Evolutionary conservation across 2,329 filamentous ascomycete genomes (phyloP).

Genomic region (Thelonectria discophora): DNA sequence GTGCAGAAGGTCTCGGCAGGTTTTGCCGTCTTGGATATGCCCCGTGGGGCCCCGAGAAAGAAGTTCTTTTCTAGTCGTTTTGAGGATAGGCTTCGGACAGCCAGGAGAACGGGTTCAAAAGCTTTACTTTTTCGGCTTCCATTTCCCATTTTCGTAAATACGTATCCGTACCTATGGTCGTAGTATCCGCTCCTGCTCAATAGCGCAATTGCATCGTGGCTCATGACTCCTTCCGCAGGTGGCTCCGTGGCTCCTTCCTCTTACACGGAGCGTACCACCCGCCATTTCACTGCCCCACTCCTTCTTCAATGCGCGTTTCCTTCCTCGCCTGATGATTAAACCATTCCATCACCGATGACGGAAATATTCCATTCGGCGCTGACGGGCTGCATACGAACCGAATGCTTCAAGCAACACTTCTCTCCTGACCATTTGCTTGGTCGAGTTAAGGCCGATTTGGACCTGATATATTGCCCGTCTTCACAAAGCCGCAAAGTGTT

Average conservation of each 20-base stretch:
- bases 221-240: no score
- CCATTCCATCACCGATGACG: not conserved
- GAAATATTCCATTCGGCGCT: not conserved
- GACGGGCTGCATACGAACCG: not conserved
- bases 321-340: not conserved
- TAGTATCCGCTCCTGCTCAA: no score
- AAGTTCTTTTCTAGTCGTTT: not conserved
- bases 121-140: not conserved
- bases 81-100: not conserved
- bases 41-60: not conserved
- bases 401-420: not conserved
- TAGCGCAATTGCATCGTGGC: no score
- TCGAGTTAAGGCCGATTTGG: no score
- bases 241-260: not conserved
- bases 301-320: not conserved
- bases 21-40: no score
- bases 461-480: not conserved
- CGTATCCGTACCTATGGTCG: no score
- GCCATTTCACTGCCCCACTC: slow-evolving; percentile 11
- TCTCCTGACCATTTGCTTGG: no score
- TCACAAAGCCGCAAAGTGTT: not conserved
- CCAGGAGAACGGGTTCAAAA: not conserved
- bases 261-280: slow-evolving; percentile 27
- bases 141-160: not conserved
- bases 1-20: no score